Percentiles rank a stretch among this genome's conserved stretches.
Conservation (phyloP, 2,329 filamentous ascomycete genomes). For the Berkeleyomyces rouxiae region DNA sequence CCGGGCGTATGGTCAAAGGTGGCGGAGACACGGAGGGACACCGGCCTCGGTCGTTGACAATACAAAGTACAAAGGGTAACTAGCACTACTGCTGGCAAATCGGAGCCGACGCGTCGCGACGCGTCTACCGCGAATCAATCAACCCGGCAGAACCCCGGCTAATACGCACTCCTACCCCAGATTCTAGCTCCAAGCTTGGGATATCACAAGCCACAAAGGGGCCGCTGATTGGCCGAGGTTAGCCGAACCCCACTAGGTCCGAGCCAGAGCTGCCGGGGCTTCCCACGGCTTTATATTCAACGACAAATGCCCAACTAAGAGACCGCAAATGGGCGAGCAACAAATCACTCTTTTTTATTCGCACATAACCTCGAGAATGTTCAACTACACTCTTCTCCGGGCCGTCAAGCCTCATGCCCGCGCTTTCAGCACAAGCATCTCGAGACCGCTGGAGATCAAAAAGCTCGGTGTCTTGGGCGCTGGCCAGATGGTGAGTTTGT, state of each 20-base stretch:
- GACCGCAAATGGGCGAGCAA: too few relatives aligned
- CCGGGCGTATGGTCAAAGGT: background rate
- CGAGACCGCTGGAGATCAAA: constrained; percentile 51
- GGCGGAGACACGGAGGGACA: too few relatives aligned
- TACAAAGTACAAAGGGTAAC: too few relatives aligned
- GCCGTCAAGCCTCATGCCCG: constrained; percentile 19
- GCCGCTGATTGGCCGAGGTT: constrained; percentile 25
- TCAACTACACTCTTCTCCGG: background rate
- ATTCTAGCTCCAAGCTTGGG: background rate
- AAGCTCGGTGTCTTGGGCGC: constrained; percentile 82
- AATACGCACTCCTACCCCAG: background rate
- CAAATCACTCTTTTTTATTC: too few relatives aligned
- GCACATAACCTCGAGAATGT: background rate
- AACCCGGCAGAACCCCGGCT: constrained; percentile 5
- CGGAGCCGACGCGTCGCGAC: constrained; percentile 15
- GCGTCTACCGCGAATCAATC: constrained; percentile 11
- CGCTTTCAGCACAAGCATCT: constrained; percentile 53
- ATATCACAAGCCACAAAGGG: background rate
- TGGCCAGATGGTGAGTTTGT: constrained; percentile 69
- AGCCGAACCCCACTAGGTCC: constrained; percentile 19
- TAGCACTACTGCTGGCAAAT: background rate
- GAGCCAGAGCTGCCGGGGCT: background rate
- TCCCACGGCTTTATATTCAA: too few relatives aligned
- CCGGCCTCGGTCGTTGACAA: too few relatives aligned
- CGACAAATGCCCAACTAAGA: too few relatives aligned